Base-by-base conservation (phyloP, 169 alveolate species). In the Blepharisma undulans region DNA sequence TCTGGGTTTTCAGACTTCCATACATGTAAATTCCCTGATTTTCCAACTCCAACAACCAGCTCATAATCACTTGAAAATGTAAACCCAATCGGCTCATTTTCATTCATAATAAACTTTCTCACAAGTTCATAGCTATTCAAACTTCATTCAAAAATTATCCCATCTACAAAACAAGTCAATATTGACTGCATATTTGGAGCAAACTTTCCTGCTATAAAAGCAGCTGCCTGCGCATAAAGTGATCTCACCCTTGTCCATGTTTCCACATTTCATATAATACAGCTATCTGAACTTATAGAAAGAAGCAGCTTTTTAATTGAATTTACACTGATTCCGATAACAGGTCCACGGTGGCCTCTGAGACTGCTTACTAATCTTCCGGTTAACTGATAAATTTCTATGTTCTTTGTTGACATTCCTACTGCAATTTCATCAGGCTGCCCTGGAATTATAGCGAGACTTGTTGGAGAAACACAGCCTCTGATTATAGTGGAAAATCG, bases 361-460 rank as follows among this genome's bases (percentile, higher is more conserved):
- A 74, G 33, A 74, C 36, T 74, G 33, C 36, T 25, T 25, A 74
- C 33, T 22, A 74, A 29, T 74, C 80, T 74, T 74, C 80, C 80
- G 8, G 80, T 25, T 22, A 74, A 22, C 33, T 74, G 80, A 29
- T 74, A 74, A 29, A 74, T 74, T 74, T 74, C 80, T 74, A 74
- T 22, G 29, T 22, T 74, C 18, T 74, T 74, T 22, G 29, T 74
- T 74, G 80, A 22, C 80, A 74, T 74, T 0, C 80, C 80, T 25
- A 74, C 80, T 25, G 80, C 80, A 74, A 74, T 22, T 74, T 74
- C 80, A 74, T 25, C 36, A 74, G 80, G 80, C 36, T 29, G 80
- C 10, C 80, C 33, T 25, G 80, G 80, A 25, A 74, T 74, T 22
- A 74, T 74, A 2, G 29, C 36, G 48, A 74, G 33, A 74, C 80